phyloP scores from a whole-genome alignment of 371 early-diverging fungal species.

The Circinella minor region DNA sequence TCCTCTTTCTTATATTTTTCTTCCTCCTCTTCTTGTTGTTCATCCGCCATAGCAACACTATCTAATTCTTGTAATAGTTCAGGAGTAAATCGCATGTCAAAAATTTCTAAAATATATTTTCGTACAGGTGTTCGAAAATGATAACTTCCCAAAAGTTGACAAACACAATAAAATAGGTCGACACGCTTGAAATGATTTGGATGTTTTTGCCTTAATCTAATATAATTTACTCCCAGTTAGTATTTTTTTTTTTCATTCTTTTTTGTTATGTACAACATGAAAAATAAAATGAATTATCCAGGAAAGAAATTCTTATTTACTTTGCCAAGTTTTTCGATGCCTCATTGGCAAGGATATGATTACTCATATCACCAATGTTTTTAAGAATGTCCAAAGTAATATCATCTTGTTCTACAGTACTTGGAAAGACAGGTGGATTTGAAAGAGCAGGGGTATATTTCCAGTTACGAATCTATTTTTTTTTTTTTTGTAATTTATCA shows the following conservation, averaged over 20 bases:
- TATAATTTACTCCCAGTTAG: not conserved
- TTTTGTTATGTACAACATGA: not conserved
- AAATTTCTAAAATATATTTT: constrained; percentile 79
- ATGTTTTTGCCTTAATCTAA: constrained; percentile 45
- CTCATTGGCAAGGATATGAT: constrained; percentile 84
- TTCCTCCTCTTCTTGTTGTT: not conserved
- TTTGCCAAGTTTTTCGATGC: constrained; percentile 73
- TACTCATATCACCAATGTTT: constrained; percentile 82
- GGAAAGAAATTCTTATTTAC: constrained; percentile 30
- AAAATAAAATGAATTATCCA: not conserved
- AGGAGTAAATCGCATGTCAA: constrained; percentile 69
- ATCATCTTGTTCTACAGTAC: constrained; percentile 44
- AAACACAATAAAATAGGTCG: constrained; percentile 65
- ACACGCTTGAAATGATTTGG: constrained; percentile 65
- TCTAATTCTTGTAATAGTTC: constrained; percentile 43
- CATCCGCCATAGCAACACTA: not conserved
- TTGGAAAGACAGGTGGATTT: constrained; percentile 52
- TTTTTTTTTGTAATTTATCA: not conserved
- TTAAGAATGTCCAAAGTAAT: constrained; percentile 73
- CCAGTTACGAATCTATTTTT: constrained; percentile 67
- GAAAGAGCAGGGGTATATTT: constrained; percentile 51
- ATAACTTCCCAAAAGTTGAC: constrained; percentile 68
- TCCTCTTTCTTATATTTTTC: not conserved
- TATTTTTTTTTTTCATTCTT: too few species aligned
- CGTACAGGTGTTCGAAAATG: constrained; percentile 80